These are phyloP conservation scores for Corylus americana DNA, from an alignment of 306 rosid genomes.

Conservation along the genomic window DNA sequence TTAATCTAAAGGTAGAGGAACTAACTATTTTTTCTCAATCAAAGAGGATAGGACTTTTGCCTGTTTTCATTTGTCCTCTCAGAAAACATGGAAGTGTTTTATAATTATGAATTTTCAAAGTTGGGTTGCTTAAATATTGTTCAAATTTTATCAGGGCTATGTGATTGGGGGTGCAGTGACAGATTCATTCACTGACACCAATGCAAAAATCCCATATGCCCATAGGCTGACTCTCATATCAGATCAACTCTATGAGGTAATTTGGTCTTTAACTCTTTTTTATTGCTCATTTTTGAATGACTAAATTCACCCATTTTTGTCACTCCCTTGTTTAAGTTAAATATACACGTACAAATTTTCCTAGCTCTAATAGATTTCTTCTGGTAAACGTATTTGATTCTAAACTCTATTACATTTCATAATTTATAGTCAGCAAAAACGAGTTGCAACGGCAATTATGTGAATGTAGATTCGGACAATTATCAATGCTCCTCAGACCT, in stretches of 20 bases:
- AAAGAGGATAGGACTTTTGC: no score
- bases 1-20: slow-evolving; percentile 14
- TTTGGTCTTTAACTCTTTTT: no score
- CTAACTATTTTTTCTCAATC: background rate
- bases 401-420: background rate
- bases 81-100: no score
- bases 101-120: background rate
- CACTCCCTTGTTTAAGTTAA: no score
- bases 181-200: slow-evolving; percentile 9
- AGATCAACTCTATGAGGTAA: slow-evolving; percentile 17
- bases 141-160: slow-evolving; percentile 10
- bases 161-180: slow-evolving; percentile 20
- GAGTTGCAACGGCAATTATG: slow-evolving; percentile 23
- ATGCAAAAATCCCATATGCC: slow-evolving; percentile 4
- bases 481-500: slow-evolving; percentile 10
- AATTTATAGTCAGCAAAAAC: slow-evolving; percentile 6
- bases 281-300: no score
- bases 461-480: slow-evolving; percentile 23
- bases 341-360: background rate
- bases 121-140: no score
- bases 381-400: background rate
- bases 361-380: background rate
- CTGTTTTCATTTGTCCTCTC: no score
- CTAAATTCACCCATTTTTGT: no score
- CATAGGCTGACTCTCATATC: slow-evolving; percentile 21